phyloP scores from a whole-genome alignment of 805 yeast genomes.

The Myxozyma monticola region DNA sequence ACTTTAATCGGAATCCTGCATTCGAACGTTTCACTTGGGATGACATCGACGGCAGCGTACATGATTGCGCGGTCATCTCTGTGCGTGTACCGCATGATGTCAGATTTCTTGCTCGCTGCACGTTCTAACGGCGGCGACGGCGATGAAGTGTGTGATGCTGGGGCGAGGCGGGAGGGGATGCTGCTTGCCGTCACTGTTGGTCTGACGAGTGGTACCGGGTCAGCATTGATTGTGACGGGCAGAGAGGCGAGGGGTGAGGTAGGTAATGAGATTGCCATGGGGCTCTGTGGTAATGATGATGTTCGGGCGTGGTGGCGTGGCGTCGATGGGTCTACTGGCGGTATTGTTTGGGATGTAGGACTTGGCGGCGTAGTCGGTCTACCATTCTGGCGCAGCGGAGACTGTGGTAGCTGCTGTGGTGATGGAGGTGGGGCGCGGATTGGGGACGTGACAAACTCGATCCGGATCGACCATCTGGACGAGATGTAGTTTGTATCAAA shows the following conservation, averaged over 20 bases:
- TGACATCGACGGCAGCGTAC: constrained; percentile 23
- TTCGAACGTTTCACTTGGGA: constrained; percentile 37
- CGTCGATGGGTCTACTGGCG: constrained; percentile 3
- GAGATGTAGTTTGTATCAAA: constrained; percentile 38
- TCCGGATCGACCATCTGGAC: constrained; percentile 37
- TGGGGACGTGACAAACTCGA: constrained; percentile 37
- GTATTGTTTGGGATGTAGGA: too few relatives aligned
- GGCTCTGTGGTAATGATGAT: background rate
- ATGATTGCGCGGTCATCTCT: constrained; percentile 29
- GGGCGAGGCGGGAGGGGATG: background rate
- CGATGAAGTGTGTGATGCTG: constrained; percentile 2
- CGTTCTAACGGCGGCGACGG: background rate
- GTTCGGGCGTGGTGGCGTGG: background rate
- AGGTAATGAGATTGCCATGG: too few relatives aligned
- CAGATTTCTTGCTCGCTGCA: constrained; percentile 1
- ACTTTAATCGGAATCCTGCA: constrained; percentile 50
- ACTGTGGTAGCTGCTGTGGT: background rate
- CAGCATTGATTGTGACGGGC: background rate
- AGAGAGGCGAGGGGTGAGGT: background rate
- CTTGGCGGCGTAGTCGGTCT: background rate
- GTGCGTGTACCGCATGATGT: constrained; percentile 42
- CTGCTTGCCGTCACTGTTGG: background rate
- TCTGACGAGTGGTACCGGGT: too few relatives aligned
- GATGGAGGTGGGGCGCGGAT: background rate
- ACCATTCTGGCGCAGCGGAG: background rate